Evolutionary conservation across 352 stramenopile genomes (phyloP), one percentile per base, ranked within the genome.

Genomic region (Phytophthora tentaculata): DNA sequence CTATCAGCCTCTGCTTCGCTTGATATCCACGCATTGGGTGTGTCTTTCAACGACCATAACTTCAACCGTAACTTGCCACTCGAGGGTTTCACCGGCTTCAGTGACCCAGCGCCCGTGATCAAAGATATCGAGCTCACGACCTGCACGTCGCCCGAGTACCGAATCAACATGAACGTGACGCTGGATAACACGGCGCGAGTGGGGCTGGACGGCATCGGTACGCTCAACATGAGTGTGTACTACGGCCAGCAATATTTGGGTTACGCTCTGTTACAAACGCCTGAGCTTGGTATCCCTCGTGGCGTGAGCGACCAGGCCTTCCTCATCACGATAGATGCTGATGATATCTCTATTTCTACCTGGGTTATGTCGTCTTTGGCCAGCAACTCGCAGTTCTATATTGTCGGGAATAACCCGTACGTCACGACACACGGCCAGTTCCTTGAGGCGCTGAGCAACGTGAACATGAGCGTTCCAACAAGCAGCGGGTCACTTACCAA

Each of bases 171-270:
- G 65, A 87, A 91, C 61, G 75, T 84, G 24, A 85, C 73, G 2
- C 58, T 91, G 28, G 51, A 77, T 49, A 86, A 87, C 64, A 73
- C 74, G 44, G 76, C 76, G 14, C 64, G 75, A 52, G 70, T 89
- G 48, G 82, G 80, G 7, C 64, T 89, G 54, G 66, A 84, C 24
- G 78, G 78, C 43, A 77, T 92, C 32, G 84, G 81, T 17, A 67
- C 68, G 41, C 73, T 92, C 61, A 92, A 92, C 64, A 71, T 92
- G 69, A 90, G 69, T 50, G 32, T 92, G 14, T 90, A 90, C 75
- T 84, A 84, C 59, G 62, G 73, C 6, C 55, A 88, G 22, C 57
- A 85, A 17, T 91, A 88, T 55, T 61, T 92, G 23, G 84, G 84
- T 57, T 89, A 86, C 67, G 80, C 80, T 0, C 19, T 88, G 16